Evolutionary conservation across 495 filamentous ascomycete genomes (phyloP), one percentile per base, ranked within the genome.

Genomic region (Xylaria telfairii): DNA sequence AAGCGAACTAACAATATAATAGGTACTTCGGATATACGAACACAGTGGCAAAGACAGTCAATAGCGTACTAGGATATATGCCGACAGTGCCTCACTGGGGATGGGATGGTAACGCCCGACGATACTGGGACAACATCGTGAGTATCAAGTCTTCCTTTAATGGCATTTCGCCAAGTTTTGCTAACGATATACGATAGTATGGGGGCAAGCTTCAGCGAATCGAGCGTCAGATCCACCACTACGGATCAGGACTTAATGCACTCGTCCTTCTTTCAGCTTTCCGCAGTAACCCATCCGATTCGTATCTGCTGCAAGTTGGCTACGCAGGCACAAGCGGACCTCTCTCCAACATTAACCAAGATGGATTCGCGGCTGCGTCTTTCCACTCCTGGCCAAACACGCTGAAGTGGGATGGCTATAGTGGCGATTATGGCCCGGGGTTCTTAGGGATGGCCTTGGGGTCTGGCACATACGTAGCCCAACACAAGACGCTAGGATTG

Each of bases 201-300:
- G 85, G 72, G 2, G 85, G 84, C n/a, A 86, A 87, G 70, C 76
- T 87, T 8, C 56, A 77, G 51, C 81, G 84, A 17, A 83, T 87
- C 67, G 85, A 88, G 65, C 82, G 86, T 9, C 83, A 85, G 75
- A 87, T 87, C 74, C 86, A 87, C 76, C 86, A 88, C 74, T 88
- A 88, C 73, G 86, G 86, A 13, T 87, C 85, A 13, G 81, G 76
- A 10, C 82, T 88, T 5, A 88, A 88, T 71, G 78, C 85, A 1
- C 81, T 86, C 0, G 83, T 84, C 10, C 76, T 87, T 2, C 82
- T 87, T 10, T 77, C 76, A 10, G 76, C 82, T 54, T 87, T 83
- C 77, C 79, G 81, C 24, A 76, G 72, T 68, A 71, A 80, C 63
- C 75, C 79, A 0, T 72, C 73, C 0, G 77, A 83, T 51, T 76